A percentile compares a stretch with the other conserved stretches of the same genome.
Evolutionary conservation across 768 basidiomycete genomes (phyloP).

Genomic region (Mycena belliarum): DNA sequence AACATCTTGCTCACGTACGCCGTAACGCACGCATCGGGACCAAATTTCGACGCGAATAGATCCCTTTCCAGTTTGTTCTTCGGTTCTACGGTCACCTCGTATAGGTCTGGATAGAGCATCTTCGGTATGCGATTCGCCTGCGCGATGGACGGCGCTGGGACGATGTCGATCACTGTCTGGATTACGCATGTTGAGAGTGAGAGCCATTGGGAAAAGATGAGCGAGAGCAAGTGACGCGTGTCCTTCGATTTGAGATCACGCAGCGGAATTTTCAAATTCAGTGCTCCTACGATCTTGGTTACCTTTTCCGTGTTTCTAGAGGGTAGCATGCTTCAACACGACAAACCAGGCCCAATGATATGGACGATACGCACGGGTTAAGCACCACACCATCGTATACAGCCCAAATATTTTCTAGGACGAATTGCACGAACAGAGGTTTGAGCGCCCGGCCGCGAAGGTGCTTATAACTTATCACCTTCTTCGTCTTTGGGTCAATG

Average conservation of each 20-base stretch:
- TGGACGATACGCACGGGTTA: constrained; percentile 72
- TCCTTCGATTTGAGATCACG: constrained; percentile 94
- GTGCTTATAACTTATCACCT: constrained; percentile 89
- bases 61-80: constrained; percentile 83
- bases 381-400: constrained; percentile 89
- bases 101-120: constrained; percentile 85
- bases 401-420: constrained; percentile 96
- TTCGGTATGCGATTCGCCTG: constrained; percentile 85
- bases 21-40: constrained; percentile 58
- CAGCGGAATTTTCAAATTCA: constrained; percentile 80
- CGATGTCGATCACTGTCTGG: constrained; percentile 87
- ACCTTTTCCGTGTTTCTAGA: constrained; percentile 91
- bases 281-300: constrained; percentile 79
- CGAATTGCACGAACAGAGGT: constrained; percentile 95
- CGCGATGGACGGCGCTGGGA: constrained; percentile 85
- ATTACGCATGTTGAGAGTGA: constrained; percentile 92
- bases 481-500: constrained; percentile 93
- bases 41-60: constrained; percentile 71
- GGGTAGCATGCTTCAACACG: constrained; percentile 14
- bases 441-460: constrained; percentile 85
- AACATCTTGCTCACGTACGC: constrained; percentile 99
- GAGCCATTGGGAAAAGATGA: constrained; percentile 95
- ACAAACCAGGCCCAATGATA: neutral
- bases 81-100: constrained; percentile 58
- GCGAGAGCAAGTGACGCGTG: constrained; percentile 74